A percentile compares a stretch with the other conserved stretches of the same genome.
Conservation (phyloP, 2,329 filamentous ascomycete species). For the Colletotrichum liriopes region DNA sequence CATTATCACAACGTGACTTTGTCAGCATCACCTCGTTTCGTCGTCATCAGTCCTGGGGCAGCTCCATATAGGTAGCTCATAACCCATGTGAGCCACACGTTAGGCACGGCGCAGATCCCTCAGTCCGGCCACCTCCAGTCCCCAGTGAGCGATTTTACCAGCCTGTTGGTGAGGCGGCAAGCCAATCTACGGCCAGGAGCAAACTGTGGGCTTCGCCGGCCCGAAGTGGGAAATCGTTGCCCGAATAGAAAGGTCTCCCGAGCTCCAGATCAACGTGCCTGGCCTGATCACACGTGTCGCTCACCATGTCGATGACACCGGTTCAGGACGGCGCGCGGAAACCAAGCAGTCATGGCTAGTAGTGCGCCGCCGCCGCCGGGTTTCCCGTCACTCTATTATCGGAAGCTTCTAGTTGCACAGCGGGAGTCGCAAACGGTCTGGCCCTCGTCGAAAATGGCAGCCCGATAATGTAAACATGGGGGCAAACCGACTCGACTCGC, state of each 20-base stretch:
- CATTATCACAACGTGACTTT: not conserved
- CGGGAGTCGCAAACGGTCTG: not conserved
- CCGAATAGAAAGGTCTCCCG: constrained; percentile 22
- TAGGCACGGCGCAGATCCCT: constrained; percentile 5
- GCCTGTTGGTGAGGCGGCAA: not conserved
- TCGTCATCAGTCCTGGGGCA: not conserved
- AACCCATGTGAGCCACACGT: not conserved
- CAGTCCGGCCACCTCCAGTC: not conserved
- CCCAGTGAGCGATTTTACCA: constrained; percentile 31
- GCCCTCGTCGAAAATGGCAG: not conserved
- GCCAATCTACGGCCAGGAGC: not conserved
- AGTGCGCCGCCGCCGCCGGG: not conserved
- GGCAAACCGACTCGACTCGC: constrained; percentile 3
- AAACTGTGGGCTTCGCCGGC: constrained; percentile 22
- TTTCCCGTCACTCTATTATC: not conserved
- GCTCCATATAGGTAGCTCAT: not conserved
- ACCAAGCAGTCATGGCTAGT: not conserved
- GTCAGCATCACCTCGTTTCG: not conserved
- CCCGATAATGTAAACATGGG: not conserved
- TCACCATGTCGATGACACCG: not conserved
- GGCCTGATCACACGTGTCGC: constrained; percentile 11
- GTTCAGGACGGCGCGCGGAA: not conserved
- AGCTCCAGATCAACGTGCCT: constrained; percentile 9
- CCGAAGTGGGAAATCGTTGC: constrained; percentile 28
- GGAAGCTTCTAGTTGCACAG: not conserved